A percentile compares a stretch with the other conserved stretches of the same genome.
phyloP scores from a whole-genome alignment of 139 green algal genomes.

The Monoraphidium neglectum region DNA sequence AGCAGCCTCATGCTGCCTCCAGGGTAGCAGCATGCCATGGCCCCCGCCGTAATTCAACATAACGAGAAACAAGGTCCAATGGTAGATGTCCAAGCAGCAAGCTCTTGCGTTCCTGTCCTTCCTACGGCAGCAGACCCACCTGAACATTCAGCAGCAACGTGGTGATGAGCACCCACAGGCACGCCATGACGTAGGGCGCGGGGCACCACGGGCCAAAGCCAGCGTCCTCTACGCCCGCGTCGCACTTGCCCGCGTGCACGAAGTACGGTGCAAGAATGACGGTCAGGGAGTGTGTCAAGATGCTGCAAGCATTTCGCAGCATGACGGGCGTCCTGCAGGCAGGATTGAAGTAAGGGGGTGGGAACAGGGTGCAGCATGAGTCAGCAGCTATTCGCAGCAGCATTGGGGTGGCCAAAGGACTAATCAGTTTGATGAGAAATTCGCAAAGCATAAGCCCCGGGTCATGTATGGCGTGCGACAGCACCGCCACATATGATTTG shows the following conservation, averaged over 20 bases:
- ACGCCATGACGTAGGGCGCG: conserved; percentile 22
- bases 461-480: too few species aligned
- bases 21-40: background rate
- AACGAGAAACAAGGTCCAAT: background rate
- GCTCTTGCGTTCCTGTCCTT: too few species aligned
- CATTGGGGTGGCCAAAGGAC: background rate
- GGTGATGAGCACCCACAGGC: conserved; percentile 30
- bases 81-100: too few species aligned
- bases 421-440: too few species aligned
- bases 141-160: conserved; percentile 39
- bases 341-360: too few species aligned
- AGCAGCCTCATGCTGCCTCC: background rate
- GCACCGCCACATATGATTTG: too few species aligned
- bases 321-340: background rate
- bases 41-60: background rate
- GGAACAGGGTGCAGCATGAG: conserved; percentile 5
- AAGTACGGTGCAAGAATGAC: conserved; percentile 33
- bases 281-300: conserved; percentile 17
- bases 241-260: conserved; percentile 11
- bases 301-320: conserved; percentile 4
- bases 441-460: too few species aligned
- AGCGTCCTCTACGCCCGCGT: background rate
- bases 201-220: conserved; percentile 3
- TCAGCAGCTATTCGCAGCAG: background rate
- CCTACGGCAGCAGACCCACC: conserved; percentile 4